A percentile compares a stretch with the other conserved stretches of the same genome.
Evolutionary conservation across 2,329 filamentous ascomycete genomes (phyloP).

Genomic region (Talaromyces sp.): DNA sequence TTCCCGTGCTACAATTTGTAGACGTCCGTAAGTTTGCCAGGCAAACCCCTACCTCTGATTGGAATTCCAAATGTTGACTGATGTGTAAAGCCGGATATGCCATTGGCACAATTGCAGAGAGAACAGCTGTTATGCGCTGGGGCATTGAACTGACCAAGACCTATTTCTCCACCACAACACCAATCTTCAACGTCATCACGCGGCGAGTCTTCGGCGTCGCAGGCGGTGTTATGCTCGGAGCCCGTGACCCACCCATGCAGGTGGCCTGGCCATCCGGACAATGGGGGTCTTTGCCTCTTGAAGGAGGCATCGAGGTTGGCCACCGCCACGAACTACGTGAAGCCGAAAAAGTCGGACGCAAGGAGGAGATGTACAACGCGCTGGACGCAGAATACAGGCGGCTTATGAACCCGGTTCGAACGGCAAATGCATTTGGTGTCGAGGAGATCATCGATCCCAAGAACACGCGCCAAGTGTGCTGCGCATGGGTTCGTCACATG

Average conservation of each 20-base stretch:
- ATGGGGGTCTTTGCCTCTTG: slow-evolving; percentile 57
- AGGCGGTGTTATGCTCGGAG: slow-evolving; percentile 59
- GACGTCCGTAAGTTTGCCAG: slow-evolving; percentile 45
- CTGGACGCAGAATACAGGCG: slow-evolving; percentile 55
- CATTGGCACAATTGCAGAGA: slow-evolving; percentile 58
- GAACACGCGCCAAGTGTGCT: slow-evolving; percentile 50
- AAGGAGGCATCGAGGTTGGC: slow-evolving; percentile 60
- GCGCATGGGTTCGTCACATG: slow-evolving; percentile 51
- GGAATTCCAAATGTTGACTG: slow-evolving; percentile 7
- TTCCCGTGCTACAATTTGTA: slow-evolving; percentile 58
- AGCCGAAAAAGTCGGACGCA: slow-evolving; percentile 45
- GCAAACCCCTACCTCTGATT: not conserved
- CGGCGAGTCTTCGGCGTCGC: slow-evolving; percentile 59
- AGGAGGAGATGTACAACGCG: slow-evolving; percentile 49
- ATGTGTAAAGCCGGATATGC: slow-evolving; percentile 48
- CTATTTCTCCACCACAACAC: slow-evolving; percentile 58
- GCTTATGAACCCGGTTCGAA: slow-evolving; percentile 60
- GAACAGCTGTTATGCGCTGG: slow-evolving; percentile 59
- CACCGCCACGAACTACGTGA: slow-evolving; percentile 56
- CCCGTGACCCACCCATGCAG: slow-evolving; percentile 54
- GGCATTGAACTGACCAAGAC: slow-evolving; percentile 56
- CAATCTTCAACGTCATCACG: slow-evolving; percentile 59
- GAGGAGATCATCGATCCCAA: slow-evolving; percentile 62
- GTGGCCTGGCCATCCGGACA: slow-evolving; percentile 60
- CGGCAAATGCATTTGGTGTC: slow-evolving; percentile 57